phyloP scores from a whole-genome alignment of 495 filamentous ascomycete genomes.

The Penicillium crystallinum region DNA sequence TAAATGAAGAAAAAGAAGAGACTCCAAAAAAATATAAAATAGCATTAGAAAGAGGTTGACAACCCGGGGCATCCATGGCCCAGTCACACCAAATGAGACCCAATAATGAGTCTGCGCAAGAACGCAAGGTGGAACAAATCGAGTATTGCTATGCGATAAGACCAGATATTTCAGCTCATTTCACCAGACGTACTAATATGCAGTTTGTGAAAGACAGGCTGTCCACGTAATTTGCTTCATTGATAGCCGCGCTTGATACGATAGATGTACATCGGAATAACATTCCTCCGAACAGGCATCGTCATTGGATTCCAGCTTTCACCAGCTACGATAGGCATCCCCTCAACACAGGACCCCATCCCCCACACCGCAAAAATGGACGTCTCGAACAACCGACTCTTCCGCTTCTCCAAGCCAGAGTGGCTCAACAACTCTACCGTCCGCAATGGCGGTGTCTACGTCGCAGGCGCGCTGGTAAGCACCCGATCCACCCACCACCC shows the following conservation, averaged over 20 bases:
- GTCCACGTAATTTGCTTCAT: too few relatives aligned
- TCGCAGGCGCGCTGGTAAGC: conserved; percentile 78
- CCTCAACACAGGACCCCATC: not conserved
- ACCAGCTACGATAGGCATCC: not conserved
- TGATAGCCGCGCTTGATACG: not conserved
- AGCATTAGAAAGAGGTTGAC: too few relatives aligned
- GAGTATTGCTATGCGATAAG: too few relatives aligned
- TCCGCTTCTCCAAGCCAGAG: conserved; percentile 72
- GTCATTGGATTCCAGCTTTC: conserved; percentile 19
- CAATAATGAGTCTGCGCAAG: too few relatives aligned
- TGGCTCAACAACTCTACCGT: conserved; percentile 87
- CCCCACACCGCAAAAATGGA: conserved; percentile 26
- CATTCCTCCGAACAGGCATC: conserved; percentile 13
- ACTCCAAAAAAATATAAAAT: too few relatives aligned
- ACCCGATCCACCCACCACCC: not conserved
- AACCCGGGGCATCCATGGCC: too few relatives aligned
- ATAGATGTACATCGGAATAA: not conserved
- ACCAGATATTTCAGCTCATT: too few relatives aligned
- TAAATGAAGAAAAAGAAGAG: too few relatives aligned
- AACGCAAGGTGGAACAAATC: too few relatives aligned
- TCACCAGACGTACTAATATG: too few relatives aligned
- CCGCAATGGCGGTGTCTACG: conserved; percentile 79
- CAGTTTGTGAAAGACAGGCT: too few relatives aligned
- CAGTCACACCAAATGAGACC: too few relatives aligned
- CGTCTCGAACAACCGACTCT: conserved; percentile 60